Percentiles rank a stretch among this genome's conserved stretches.
Conservation (phyloP, 2,329 filamentous ascomycete species). For the Aspergillus sp. region DNA sequence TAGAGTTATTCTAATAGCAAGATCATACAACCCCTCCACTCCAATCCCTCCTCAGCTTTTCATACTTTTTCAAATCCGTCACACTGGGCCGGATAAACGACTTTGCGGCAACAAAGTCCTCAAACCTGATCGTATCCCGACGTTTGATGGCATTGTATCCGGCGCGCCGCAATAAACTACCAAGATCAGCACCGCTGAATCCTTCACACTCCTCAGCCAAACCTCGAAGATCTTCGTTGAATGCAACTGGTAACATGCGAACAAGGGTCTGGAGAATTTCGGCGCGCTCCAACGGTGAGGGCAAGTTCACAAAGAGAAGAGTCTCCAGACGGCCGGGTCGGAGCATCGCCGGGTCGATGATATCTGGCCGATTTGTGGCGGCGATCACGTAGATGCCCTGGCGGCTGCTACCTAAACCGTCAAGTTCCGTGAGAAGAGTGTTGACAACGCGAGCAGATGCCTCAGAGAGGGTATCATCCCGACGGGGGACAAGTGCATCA, state of each 20-base stretch:
- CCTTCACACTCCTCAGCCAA: constrained; percentile 73
- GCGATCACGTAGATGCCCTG: constrained; percentile 91
- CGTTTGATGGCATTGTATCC: constrained; percentile 57
- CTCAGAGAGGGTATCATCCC: constrained; percentile 76
- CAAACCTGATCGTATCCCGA: constrained; percentile 47
- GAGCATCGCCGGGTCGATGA: constrained; percentile 94
- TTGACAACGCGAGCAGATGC: constrained; percentile 89
- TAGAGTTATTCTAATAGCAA: neutral
- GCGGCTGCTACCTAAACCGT: constrained; percentile 72
- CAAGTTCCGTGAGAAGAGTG: constrained; percentile 88
- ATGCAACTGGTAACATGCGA: constrained; percentile 53
- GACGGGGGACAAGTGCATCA: constrained; percentile 83
- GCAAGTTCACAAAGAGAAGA: constrained; percentile 85
- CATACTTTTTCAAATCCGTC: constrained; percentile 58
- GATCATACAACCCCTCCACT: constrained; percentile 34
- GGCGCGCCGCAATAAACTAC: constrained; percentile 58
- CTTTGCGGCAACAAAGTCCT: constrained; percentile 44
- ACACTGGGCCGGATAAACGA: constrained; percentile 50
- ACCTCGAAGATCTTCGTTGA: constrained; percentile 55
- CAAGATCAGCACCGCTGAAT: constrained; percentile 72
- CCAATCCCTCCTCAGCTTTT: constrained; percentile 54
- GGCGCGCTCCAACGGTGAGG: constrained; percentile 73
- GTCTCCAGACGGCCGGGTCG: constrained; percentile 86
- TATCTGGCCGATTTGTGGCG: constrained; percentile 91
- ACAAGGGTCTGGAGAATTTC: constrained; percentile 75